Percentiles rank a stretch among this genome's conserved stretches.
Conservation (phyloP, 495 filamentous ascomycete species). For the Peziza echinospora region DNA sequence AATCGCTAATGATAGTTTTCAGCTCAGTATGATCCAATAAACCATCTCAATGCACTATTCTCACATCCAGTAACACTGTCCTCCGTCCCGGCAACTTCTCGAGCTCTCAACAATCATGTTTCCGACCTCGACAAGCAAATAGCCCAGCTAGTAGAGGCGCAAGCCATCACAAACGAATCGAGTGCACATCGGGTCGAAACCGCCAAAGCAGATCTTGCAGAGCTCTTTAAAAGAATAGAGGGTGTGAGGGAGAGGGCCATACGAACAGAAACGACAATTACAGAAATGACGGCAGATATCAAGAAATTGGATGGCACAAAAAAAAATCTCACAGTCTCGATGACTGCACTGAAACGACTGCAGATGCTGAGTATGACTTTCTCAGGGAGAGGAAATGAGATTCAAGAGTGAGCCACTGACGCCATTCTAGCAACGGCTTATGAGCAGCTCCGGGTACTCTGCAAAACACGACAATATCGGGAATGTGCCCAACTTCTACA, state of each 20-base stretch:
- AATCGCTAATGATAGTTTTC: not conserved
- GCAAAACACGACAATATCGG: constrained; percentile 73
- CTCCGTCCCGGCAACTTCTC: constrained; percentile 48
- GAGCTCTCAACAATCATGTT: constrained; percentile 52
- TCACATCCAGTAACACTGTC: constrained; percentile 73
- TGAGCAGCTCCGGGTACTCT: constrained; percentile 72
- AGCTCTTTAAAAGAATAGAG: constrained; percentile 89
- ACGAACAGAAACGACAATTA: constrained; percentile 86
- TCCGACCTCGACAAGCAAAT: constrained; percentile 72
- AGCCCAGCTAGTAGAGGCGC: constrained; percentile 47
- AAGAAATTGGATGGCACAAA: constrained; percentile 94
- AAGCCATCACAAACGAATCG: constrained; percentile 68
- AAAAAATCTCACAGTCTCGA: constrained; percentile 83
- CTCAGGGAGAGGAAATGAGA: not conserved
- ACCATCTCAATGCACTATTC: constrained; percentile 86
- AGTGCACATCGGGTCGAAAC: constrained; percentile 74
- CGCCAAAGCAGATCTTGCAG: constrained; percentile 69
- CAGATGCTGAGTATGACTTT: constrained; percentile 62
- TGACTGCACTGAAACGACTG: constrained; percentile 90
- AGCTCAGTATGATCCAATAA: constrained; percentile 89
- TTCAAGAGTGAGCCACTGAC: not conserved
- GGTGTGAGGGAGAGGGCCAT: constrained; percentile 73
- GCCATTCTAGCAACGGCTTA: constrained; percentile 49
- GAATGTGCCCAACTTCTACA: constrained; percentile 91
- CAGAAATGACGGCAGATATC: constrained; percentile 98